Evolutionary conservation across 768 basidiomycete genomes (phyloP), one percentile per base, ranked within the genome.

Genomic region (Boletus vermiculosoides): DNA sequence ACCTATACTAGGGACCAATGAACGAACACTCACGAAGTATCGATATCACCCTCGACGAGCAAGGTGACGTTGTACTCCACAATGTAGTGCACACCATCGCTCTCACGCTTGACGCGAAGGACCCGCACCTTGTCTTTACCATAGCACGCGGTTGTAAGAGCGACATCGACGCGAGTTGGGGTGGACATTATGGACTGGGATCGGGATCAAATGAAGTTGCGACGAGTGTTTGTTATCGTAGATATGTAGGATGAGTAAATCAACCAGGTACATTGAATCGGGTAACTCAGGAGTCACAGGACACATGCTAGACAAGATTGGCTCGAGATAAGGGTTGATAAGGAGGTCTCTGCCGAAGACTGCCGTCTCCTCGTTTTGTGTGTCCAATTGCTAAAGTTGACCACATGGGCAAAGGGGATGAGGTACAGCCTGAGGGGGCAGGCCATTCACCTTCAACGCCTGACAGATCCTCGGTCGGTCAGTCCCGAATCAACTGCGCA

Each of bases 101-200:
- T 82, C 48, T 84, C 81, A 11, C 93, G 80, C 22, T 95, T 92
- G 54, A 96, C 81, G 31, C 95, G 84, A 61, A 92, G 82, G 42
- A 98, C 88, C 23, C 93, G 83, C 16, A 98, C 83, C 61, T 88
- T 86, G 73, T 92, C 88, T 75, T 98, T 98, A 12, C 94, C 94
- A 65, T 94, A 92, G 25, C 84, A 83, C 1, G 90, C 87, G 20
- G 71, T 64, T 3, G 75, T 68, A 54, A 84, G 80, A 31, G 56
- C 51, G 10, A 56, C 62, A 44, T 67, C 47, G 31, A 33, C 46
- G 44, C 64, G 6, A 47, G 44, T 55, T 40, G 49, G 30, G 18
- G 52, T 18, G 22, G 67, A 28, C 66, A 83, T 56, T 81, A 64
- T 25, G 25, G 13, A 28, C 5, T 18, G 7, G 1, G 25, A 52